Conservation (phyloP, 352 stramenopile species). For the Phytopythium sindhum region DNA sequence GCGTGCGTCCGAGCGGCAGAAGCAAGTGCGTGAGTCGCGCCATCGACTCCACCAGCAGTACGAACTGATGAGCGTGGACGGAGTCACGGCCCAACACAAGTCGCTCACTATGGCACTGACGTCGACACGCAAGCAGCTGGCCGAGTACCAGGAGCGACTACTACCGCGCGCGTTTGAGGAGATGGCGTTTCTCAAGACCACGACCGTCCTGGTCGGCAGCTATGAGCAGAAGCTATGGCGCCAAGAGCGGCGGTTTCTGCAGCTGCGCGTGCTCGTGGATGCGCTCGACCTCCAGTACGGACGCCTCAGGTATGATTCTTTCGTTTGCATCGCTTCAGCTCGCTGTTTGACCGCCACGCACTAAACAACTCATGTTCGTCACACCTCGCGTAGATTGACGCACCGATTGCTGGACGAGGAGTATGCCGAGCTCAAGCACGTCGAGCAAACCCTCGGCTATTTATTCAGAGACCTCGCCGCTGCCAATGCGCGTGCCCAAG, state of each 20-base stretch:
- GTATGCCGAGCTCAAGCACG: constrained; percentile 17
- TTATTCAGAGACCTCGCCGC: constrained; percentile 7
- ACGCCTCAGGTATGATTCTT: constrained; percentile 23
- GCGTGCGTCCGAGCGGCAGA: constrained; percentile 15
- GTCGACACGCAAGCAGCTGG: constrained; percentile 19
- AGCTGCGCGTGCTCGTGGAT: constrained; percentile 25
- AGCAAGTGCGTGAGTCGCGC: constrained; percentile 14
- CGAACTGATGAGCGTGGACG: constrained; percentile 31
- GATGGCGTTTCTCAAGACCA: constrained; percentile 37
- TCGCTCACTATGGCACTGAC: constrained; percentile 14
- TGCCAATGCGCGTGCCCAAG: constrained; percentile 10
- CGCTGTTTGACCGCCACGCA: neutral
- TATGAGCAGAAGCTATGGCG: constrained; percentile 50
- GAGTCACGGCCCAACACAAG: constrained; percentile 6
- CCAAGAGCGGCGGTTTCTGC: constrained; percentile 36
- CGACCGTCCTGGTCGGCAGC: constrained; percentile 33
- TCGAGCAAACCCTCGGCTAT: constrained; percentile 16
- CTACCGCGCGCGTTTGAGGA: constrained; percentile 22
- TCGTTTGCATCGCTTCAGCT: neutral
- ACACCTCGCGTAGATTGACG: constrained; percentile 15
- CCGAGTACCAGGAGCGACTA: constrained; percentile 16
- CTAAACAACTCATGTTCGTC: neutral
- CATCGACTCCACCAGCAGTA: constrained; percentile 30
- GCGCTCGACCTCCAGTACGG: constrained; percentile 35
- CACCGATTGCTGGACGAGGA: constrained; percentile 33